These are phyloP conservation scores for Mycena alexandri DNA, from an alignment of 768 basidiomycete genomes.

Conservation along the genomic window DNA sequence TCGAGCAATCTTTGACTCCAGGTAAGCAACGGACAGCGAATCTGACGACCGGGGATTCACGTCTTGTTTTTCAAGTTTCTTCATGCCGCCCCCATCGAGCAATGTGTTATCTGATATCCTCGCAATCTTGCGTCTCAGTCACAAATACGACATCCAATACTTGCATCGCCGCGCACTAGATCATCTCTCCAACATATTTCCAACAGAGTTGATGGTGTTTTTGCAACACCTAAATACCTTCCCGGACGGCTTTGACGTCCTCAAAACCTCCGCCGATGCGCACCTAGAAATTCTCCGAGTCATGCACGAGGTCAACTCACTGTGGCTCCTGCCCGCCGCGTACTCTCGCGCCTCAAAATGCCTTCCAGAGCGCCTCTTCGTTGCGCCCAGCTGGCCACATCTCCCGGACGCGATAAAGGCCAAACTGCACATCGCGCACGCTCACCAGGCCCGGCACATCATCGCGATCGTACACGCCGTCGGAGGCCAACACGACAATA, in stretches of 20 bases:
- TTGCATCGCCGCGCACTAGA: background rate
- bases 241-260: background rate
- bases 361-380: background rate
- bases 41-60: background rate
- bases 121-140: slow-evolving; percentile 3
- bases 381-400: background rate
- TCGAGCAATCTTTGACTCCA: slow-evolving; percentile 21
- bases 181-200: slow-evolving; percentile 1
- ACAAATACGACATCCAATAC: slow-evolving; percentile 23
- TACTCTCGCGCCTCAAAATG: slow-evolving; percentile 4
- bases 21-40: background rate
- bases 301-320: slow-evolving; percentile 21
- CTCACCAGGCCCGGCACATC: slow-evolving; percentile 17
- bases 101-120: slow-evolving; percentile 1
- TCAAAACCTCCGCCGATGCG: background rate
- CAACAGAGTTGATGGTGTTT: background rate
- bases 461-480: slow-evolving; percentile 12
- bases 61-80: background rate
- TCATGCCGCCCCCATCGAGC: slow-evolving; percentile 9
- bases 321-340: slow-evolving; percentile 21
- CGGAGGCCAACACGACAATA: background rate
- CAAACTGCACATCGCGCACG: slow-evolving; percentile 4
- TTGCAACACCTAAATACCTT: background rate
- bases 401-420: background rate
- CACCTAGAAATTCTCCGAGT: slow-evolving; percentile 4